phyloP scores from a whole-genome alignment of 352 stramenopile species.

The Pythium coloratum region DNA sequence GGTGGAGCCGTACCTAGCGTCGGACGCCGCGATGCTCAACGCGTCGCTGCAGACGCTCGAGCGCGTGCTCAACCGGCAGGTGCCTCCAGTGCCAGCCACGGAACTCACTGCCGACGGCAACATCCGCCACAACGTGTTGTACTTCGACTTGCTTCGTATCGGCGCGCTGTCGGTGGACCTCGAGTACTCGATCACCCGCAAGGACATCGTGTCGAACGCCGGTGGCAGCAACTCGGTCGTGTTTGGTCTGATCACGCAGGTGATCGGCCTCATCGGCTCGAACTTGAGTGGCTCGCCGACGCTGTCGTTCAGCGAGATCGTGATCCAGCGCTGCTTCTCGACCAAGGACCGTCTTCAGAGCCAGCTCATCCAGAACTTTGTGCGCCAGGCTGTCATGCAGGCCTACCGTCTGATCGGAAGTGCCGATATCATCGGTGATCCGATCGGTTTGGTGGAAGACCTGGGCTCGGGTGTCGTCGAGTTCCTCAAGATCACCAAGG shows the following conservation, averaged over 20 bases:
- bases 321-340: slow-evolving; percentile 82
- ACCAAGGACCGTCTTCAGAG: slow-evolving; percentile 77
- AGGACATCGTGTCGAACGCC: slow-evolving; percentile 75
- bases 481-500: slow-evolving; percentile 89
- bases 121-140: slow-evolving; percentile 76
- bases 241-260: slow-evolving; percentile 75
- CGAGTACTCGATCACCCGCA: slow-evolving; percentile 84
- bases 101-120: slow-evolving; percentile 61
- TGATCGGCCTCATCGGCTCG: slow-evolving; percentile 81
- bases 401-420: slow-evolving; percentile 83
- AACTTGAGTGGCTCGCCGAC: slow-evolving; percentile 83
- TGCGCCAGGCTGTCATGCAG: slow-evolving; percentile 80
- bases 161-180: slow-evolving; percentile 70
- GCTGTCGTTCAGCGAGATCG: slow-evolving; percentile 84
- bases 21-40: slow-evolving; percentile 58
- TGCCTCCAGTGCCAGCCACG: slow-evolving; percentile 58
- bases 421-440: slow-evolving; percentile 86
- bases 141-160: slow-evolving; percentile 82
- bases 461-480: slow-evolving; percentile 84
- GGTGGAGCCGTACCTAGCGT: slow-evolving; percentile 76
- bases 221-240: slow-evolving; percentile 68
- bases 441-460: slow-evolving; percentile 85
- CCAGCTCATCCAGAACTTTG: slow-evolving; percentile 82
- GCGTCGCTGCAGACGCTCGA: slow-evolving; percentile 65
- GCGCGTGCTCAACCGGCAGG: slow-evolving; percentile 52